A percentile compares a stretch with the other conserved stretches of the same genome.
Conservation (phyloP, 225 moss, liverwort and hornwort species). For the Marchantia paleacea region DNA sequence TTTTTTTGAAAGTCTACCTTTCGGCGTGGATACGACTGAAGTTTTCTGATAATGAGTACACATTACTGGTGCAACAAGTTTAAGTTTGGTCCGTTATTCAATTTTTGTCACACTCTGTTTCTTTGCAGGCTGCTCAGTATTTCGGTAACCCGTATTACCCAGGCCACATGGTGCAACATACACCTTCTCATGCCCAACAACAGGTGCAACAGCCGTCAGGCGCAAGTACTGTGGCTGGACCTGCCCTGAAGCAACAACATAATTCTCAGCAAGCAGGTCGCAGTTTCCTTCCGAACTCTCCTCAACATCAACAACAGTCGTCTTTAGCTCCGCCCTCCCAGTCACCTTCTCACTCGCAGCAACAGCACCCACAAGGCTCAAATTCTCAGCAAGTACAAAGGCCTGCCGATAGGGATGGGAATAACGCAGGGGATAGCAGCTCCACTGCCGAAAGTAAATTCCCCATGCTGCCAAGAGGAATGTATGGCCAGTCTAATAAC, state of each 20-base stretch:
- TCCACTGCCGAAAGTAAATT: constrained; percentile 65
- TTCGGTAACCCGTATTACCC: constrained; percentile 64
- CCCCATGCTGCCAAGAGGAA: constrained; percentile 42
- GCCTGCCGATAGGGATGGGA: constrained; percentile 53
- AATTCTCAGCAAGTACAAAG: constrained; percentile 43
- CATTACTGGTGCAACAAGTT: too few relatives aligned
- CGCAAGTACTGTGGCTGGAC: constrained; percentile 29
- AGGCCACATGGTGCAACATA: constrained; percentile 52
- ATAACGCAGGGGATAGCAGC: constrained; percentile 44
- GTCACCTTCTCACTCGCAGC: constrained; percentile 47
- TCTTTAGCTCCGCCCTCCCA: constrained; percentile 40
- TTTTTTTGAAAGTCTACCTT: background rate
- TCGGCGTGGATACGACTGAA: too few relatives aligned
- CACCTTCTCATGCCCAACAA: constrained; percentile 54
- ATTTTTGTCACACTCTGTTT: background rate
- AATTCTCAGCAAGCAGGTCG: constrained; percentile 46
- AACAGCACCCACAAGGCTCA: constrained; percentile 33
- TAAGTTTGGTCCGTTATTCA: background rate
- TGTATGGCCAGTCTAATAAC: constrained; percentile 33
- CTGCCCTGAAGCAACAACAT: constrained; percentile 38
- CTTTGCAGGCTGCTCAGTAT: constrained; percentile 67
- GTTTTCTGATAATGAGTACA: too few relatives aligned
- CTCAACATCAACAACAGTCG: constrained; percentile 35
- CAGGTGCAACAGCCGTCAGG: constrained; percentile 49
- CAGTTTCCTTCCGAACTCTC: constrained; percentile 41